Percentiles rank a stretch among this genome's conserved stretches.
phyloP scores from a whole-genome alignment of 371 early-diverging fungal genomes.

The Actinomortierella wolfii region DNA sequence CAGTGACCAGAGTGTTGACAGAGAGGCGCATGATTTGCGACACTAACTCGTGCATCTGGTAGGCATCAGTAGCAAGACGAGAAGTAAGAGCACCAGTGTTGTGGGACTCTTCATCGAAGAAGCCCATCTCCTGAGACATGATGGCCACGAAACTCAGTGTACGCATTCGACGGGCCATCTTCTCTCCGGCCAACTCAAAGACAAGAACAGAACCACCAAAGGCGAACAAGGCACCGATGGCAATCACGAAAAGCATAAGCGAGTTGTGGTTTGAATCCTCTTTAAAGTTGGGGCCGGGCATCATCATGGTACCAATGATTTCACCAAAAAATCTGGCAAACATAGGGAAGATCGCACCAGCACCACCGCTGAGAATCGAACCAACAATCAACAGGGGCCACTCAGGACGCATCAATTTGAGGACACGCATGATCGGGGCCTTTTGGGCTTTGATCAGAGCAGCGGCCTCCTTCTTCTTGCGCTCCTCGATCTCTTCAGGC shows the following conservation, averaged over 20 bases:
- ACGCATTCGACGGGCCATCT: conserved; percentile 64
- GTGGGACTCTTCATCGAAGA: conserved; percentile 85
- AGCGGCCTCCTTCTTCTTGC: conserved; percentile 51
- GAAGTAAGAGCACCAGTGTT: conserved; percentile 84
- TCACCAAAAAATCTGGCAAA: conserved; percentile 54
- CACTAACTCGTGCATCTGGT: conserved; percentile 69
- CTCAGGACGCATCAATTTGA: conserved; percentile 57
- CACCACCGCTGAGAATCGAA: conserved; percentile 29
- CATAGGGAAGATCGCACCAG: conserved; percentile 52
- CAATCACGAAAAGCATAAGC: conserved; percentile 66
- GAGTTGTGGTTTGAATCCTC: conserved; percentile 55
- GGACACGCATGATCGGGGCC: conserved; percentile 54
- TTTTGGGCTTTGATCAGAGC: conserved; percentile 50
- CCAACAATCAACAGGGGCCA: conserved; percentile 45
- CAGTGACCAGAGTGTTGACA: conserved; percentile 58
- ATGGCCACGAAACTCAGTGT: conserved; percentile 59
- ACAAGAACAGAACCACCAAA: conserved; percentile 49
- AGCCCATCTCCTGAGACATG: conserved; percentile 84
- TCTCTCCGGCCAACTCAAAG: conserved; percentile 53
- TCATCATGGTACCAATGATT: conserved; percentile 40
- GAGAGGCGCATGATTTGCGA: conserved; percentile 69
- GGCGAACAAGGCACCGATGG: conserved; percentile 55
- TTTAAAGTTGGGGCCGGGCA: conserved; percentile 2
- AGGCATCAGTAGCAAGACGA: conserved; percentile 83
- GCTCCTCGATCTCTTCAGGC: conserved; percentile 51